Base-by-base conservation (phyloP, 2,329 filamentous ascomycete genomes). In the Fusarium newnesense region DNA sequence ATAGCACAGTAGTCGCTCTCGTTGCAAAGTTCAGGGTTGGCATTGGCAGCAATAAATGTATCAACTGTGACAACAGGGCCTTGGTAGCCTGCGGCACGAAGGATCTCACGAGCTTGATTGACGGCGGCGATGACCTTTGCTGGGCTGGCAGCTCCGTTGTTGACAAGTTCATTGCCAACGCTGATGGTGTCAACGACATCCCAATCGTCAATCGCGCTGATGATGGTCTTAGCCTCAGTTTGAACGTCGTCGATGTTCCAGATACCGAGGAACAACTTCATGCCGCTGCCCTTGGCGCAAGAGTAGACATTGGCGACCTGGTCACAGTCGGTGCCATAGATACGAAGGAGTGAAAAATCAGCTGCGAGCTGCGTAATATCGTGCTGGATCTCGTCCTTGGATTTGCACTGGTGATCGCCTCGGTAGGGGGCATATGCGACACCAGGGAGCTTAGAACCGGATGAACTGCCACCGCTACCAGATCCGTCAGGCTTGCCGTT, bases 141-240 rank as follows among this genome's bases (percentile, higher is more conserved):
- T 1, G 88, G 85, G 9, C 85, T 86, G 42, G 85, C 87, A 42
- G 84, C 80, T 44, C 90, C 89, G 58, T 86, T 87, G 81, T 94
- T 92, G 80, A 97, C 90, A 39, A 92, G 85, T 81, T 97, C 94
- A 79, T 97, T 97, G 70, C 94, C 94, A 46, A 97, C 87, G 63
- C 89, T 89, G 77, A 97, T 87, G 4, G 93, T 92, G 78, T 93
- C 87, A 70, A 97, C 87, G 19, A 85, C 80, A 54, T 84, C 85
- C 93, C 93, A 97, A 80, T 93, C 88, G 36, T 84, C 72, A 46
- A 93, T 85, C 19, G 87, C 90, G 9, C 85, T 80, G 62, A 90
- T 87, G 69, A 97, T 90, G 36, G 83, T 85, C 15, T 86, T 74
- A n/a, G 93, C 85, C 66, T 93, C 90, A 4, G 83, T 71, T 19